Conservation (phyloP, 495 filamentous ascomycete genomes). For the Trypethelium eluteriae region DNA sequence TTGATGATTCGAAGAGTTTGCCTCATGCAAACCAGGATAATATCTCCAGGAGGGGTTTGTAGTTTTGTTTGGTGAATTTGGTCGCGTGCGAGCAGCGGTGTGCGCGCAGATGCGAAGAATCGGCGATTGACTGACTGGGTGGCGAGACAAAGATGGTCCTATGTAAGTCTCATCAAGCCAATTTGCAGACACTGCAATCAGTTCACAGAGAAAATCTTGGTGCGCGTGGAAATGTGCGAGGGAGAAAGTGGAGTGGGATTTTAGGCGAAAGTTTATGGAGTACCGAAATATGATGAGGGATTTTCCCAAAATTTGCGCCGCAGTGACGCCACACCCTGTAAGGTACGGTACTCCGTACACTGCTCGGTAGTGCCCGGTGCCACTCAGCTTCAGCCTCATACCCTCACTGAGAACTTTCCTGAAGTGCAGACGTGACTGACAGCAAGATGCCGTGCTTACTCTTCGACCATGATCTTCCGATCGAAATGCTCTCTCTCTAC, state of each 20-base stretch:
- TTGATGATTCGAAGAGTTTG: background rate
- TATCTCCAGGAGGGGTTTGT: background rate
- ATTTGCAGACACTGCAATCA: background rate
- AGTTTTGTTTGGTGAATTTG: background rate
- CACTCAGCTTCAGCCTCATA: background rate
- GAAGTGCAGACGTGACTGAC: too few species aligned
- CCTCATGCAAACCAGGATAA: background rate
- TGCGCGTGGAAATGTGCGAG: background rate
- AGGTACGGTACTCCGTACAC: background rate
- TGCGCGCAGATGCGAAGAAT: background rate
- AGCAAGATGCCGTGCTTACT: too few species aligned
- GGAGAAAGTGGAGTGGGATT: background rate
- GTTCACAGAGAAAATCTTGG: background rate
- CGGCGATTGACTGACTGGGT: background rate
- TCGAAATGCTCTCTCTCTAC: too few species aligned
- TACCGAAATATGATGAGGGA: background rate
- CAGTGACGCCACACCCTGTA: background rate
- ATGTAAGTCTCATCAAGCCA: background rate
- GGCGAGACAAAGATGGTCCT: background rate
- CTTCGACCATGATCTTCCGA: too few species aligned
- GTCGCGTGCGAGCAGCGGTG: slow-evolving; percentile 9
- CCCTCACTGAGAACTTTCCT: too few species aligned
- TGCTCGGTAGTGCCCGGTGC: background rate
- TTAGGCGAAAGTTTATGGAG: background rate
- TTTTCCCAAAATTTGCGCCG: slow-evolving; percentile 5